Conservation (phyloP, 2,329 filamentous ascomycete genomes). For the Rutstroemia sp. region DNA sequence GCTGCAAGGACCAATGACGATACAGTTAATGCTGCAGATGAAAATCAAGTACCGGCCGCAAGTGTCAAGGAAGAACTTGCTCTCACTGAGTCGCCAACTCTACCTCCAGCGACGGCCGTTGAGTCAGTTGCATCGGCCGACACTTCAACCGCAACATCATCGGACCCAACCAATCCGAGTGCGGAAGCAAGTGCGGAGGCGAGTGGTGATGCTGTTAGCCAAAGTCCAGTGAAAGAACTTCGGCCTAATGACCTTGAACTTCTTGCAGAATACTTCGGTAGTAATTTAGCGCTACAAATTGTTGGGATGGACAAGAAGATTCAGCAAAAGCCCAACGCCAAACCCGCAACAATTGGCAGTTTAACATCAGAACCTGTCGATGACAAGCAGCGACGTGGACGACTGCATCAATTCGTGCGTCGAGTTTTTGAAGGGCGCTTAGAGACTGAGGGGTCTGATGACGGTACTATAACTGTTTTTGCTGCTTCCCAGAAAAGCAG, state of each 20-base stretch:
- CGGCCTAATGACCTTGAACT: conserved; percentile 37
- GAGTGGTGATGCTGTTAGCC: background rate
- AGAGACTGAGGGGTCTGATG: conserved; percentile 52
- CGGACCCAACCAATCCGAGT: background rate
- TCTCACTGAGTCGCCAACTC: too few relatives aligned
- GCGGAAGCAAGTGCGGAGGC: background rate
- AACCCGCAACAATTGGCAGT: conserved; percentile 46
- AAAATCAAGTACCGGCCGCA: background rate
- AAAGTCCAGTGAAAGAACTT: conserved; percentile 25
- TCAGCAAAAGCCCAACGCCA: conserved; percentile 44
- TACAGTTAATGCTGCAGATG: background rate
- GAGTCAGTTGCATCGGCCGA: background rate
- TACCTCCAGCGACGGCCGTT: too few relatives aligned
- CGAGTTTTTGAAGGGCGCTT: conserved; percentile 56
- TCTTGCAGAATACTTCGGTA: conserved; percentile 43
- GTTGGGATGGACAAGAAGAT: conserved; percentile 48
- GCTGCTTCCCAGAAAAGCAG: conserved; percentile 32
- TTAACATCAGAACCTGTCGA: conserved; percentile 46
- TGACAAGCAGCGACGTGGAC: conserved; percentile 54
- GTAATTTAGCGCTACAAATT: conserved; percentile 41
- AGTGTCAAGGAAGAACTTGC: background rate
- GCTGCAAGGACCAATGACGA: background rate
- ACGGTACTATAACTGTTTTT: conserved; percentile 51
- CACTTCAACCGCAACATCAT: background rate
- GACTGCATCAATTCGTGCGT: conserved; percentile 51